Base-by-base conservation (phyloP, 176 grass and related monocot species). In the Dactylis glomerata region DNA sequence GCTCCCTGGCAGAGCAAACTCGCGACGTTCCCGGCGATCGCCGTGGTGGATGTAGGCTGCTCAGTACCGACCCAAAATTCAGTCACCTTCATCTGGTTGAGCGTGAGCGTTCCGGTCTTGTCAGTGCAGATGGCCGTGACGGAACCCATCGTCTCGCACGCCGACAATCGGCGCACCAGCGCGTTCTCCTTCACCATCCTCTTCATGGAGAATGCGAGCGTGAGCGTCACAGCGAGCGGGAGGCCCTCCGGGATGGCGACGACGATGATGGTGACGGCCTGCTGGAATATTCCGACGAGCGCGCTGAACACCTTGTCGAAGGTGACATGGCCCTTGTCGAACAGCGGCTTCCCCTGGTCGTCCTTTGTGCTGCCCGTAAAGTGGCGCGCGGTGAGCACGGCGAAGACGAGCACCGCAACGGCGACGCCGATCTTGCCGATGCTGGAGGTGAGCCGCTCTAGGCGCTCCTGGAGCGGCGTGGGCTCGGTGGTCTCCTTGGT, bases 121-220 rank as follows among this genome's bases (percentile, higher is more conserved):
- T 97, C 92, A 10, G 95, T 97, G 76, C 95, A 97, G 37, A 97
- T 91, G 46, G 92, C 62, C 12, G 95, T 97, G n/a, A 95, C 91
- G 0, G 92, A 93, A 0, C 95, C 95, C 95, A 97, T 95, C 20
- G 95, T 97, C 89, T 97, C 95, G 86, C 95, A 97, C 6, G 92
- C 95, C 3, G 95, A 93, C 12, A 97, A 92, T 31, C 75, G 76
- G 12, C 95, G 90, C 17, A 97, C 95, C 71, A 95, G 79, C 11
- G 95, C 95, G 55, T 95, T 82, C 57, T 97, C 95, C 87, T 77
- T 91, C 40, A 97, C 94, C 95, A 97, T 97, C 74, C 95, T 40
- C 64, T 93, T 97, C 95, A 97, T 97, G 30, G 95, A 97, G 82
- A 95, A 97, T 0, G 95, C 95, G 2, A 97, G 87, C 17, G 92